Conservation (phyloP, 176 grass and related monocot species). For the Oryza glaberrima region DNA sequence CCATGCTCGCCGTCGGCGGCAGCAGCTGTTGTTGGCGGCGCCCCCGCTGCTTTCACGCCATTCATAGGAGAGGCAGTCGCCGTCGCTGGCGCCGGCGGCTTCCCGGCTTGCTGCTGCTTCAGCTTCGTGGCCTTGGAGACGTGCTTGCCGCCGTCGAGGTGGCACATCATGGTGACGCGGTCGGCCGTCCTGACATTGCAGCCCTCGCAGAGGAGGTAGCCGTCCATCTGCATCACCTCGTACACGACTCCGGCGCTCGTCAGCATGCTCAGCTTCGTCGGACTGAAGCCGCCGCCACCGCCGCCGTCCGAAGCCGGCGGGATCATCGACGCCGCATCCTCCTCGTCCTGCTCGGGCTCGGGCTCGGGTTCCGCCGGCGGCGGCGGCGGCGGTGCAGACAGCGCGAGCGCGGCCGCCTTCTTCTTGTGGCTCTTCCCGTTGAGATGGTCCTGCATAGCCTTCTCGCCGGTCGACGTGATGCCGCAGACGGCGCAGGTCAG, state of each 20-base stretch:
- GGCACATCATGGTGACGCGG: constrained; percentile 40
- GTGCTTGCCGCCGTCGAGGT: constrained; percentile 41
- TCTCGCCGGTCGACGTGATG: constrained; percentile 17
- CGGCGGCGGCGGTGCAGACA: too few species aligned
- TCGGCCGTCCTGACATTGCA: constrained; percentile 11
- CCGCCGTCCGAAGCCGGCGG: not conserved
- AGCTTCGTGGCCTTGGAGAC: constrained; percentile 25
- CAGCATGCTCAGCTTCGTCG: constrained; percentile 5
- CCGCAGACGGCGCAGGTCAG: constrained; percentile 36
- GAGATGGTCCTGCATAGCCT: constrained; percentile 34
- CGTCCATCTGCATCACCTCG: constrained; percentile 44
- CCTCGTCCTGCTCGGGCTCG: not conserved
- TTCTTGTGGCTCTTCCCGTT: constrained; percentile 28
- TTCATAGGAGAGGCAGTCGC: not conserved
- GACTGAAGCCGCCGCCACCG: not conserved
- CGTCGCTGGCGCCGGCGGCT: not conserved
- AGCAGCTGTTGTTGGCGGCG: not conserved
- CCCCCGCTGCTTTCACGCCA: not conserved
- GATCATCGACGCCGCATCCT: not conserved
- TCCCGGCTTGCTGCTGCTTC: not conserved
- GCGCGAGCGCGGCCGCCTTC: not conserved
- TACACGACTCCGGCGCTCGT: not conserved
- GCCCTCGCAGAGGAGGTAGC: constrained; percentile 46
- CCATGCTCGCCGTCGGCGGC: not conserved
- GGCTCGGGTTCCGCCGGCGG: not conserved